These are phyloP conservation scores for Ascochyta rabiei DNA, from an alignment of 2,329 filamentous ascomycete genomes.

Conservation along the genomic window DNA sequence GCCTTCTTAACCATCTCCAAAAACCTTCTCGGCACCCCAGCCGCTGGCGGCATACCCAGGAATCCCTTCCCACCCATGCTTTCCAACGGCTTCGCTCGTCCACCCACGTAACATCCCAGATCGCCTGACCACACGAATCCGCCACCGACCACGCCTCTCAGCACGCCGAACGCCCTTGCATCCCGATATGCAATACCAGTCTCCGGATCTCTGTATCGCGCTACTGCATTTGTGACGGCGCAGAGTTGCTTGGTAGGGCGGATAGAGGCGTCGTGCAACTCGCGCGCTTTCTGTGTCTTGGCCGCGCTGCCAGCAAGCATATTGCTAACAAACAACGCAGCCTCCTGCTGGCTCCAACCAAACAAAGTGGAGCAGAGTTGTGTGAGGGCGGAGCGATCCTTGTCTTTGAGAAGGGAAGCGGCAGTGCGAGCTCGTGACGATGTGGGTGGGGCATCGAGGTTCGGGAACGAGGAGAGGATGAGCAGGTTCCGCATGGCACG, in stretches of 20 bases:
- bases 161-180: slow-evolving; percentile 78
- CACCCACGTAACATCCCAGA: slow-evolving; percentile 83
- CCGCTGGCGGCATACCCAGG: slow-evolving; percentile 64
- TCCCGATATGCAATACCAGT: slow-evolving; percentile 85
- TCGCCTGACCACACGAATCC: slow-evolving; percentile 83
- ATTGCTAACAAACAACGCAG: slow-evolving; percentile 35
- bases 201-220: slow-evolving; percentile 81
- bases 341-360: slow-evolving; percentile 38
- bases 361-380: slow-evolving; percentile 58
- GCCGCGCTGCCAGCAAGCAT: slow-evolving; percentile 51
- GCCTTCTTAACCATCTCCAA: slow-evolving; percentile 39
- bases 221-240: slow-evolving; percentile 80
- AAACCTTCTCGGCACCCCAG: slow-evolving; percentile 83
- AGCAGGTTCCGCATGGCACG: slow-evolving; percentile 63
- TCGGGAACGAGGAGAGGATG: slow-evolving; percentile 56
- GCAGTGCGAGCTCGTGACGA: slow-evolving; percentile 58
- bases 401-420: slow-evolving; percentile 43
- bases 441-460: slow-evolving; percentile 49
- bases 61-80: slow-evolving; percentile 39
- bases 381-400: slow-evolving; percentile 57
- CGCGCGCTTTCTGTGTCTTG: slow-evolving; percentile 53
- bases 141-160: slow-evolving; percentile 74
- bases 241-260: slow-evolving; percentile 58
- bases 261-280: slow-evolving; percentile 28
- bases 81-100: slow-evolving; percentile 44